These are phyloP conservation scores for Colletotrichum musae DNA, from an alignment of 2,329 filamentous ascomycete species.

Conservation along the genomic window DNA sequence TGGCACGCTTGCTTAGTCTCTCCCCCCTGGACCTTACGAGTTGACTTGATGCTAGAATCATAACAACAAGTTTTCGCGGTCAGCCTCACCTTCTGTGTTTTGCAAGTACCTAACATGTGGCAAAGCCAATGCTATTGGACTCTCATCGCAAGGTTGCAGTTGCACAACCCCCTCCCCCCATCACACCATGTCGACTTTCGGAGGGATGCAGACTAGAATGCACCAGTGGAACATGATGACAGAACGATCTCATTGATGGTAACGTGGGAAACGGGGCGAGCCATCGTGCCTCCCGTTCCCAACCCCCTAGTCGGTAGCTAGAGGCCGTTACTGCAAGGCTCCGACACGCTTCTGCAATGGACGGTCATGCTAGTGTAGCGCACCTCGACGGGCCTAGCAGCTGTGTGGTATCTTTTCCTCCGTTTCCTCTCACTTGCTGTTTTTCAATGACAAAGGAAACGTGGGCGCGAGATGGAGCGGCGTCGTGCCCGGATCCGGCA, in stretches of 20 bases:
- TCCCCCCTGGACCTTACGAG: neutral
- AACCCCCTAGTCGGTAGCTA: neutral
- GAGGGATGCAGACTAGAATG: neutral
- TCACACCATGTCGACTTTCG: neutral
- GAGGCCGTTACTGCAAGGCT: neutral
- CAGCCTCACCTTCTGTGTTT: neutral
- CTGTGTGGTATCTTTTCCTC: constrained; percentile 3
- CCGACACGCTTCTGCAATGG: constrained; percentile 1
- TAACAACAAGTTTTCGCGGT: neutral
- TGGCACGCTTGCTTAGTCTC: neutral
- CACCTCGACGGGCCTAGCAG: neutral
- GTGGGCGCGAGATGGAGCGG: constrained; percentile 20
- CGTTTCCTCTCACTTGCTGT: neutral
- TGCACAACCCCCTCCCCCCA: too few species aligned
- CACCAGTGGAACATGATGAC: neutral
- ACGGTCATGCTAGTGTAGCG: neutral
- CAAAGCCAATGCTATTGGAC: too few species aligned
- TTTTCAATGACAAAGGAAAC: neutral
- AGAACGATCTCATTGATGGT: neutral
- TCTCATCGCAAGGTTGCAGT: too few species aligned
- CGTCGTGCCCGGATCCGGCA: constrained; percentile 28
- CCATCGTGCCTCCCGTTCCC: neutral
- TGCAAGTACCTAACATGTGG: neutral
- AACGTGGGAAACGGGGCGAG: neutral
- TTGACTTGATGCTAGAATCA: neutral